Base-by-base conservation (phyloP, 1,139 yeast species). In the Candida smagusa region DNA sequence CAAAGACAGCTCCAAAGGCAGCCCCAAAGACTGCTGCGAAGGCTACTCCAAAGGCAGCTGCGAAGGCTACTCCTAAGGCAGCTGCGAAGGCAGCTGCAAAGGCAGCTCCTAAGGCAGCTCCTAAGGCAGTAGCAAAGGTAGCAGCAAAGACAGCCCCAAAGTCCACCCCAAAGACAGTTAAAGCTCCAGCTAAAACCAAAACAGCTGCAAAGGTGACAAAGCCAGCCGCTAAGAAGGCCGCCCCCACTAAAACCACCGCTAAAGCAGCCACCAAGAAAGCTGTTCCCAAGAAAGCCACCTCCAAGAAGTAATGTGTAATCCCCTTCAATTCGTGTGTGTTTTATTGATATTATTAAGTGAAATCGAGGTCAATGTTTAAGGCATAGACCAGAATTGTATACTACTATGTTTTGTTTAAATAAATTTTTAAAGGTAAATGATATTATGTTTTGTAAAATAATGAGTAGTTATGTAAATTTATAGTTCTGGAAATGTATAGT, bases 281-380 rank as follows among this genome's bases (percentile, higher is more conserved):
- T 19, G 22, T n/a, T 9, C 16, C 39, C 8, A 53, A 51, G 50
- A 49, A 48, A 40, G 48, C 55, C 31, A 48, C 50, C 34, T 25
- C 35, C 23, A 33, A 28, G 30, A 35, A 35, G 33, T 24, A 25
- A 29, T 16, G 33, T 23, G 30, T 28, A 30, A 9, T 28, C 32
- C n/a, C 25, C 32, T 22, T 27, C 24, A 29, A 16, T 13, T 22
- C 21, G 11, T 24, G 12, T 24, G 11, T 31, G 26, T 13, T 34
- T 34, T 26, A 13, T 35, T 21, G 30, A 33, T 35, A 33, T 35
- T 35, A 35, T 28, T 35, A 35, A 16, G 12, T 27, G 12, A 30
- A 16, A 25, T 21, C 19, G 13, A 6, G 22, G 9, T 22, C 25
- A 12, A 2, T 11, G 32, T 30, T 30, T 11, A 30, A 7, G 32